These are phyloP conservation scores for Leishmania aethiopica DNA, from an alignment of 208 protist genomes.

Conservation along the genomic window DNA sequence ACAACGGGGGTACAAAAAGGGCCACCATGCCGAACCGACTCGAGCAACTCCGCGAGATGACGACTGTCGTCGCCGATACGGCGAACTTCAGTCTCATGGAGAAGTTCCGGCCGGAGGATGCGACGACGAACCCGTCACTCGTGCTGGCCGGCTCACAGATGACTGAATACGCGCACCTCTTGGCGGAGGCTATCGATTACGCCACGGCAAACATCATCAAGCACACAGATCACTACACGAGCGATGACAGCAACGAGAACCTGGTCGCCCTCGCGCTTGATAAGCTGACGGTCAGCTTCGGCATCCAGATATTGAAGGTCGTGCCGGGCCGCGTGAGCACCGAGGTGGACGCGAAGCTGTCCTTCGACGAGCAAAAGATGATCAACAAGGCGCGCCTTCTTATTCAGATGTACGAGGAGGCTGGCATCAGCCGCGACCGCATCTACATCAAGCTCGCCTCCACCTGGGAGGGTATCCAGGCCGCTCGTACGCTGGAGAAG, in stretches of 20 bases:
- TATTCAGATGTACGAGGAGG: constrained; percentile 95
- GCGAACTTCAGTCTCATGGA: constrained; percentile 95
- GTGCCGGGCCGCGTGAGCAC: constrained; percentile 97
- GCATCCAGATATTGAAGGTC: constrained; percentile 97
- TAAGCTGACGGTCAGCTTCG: constrained; percentile 97
- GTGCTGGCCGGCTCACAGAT: constrained; percentile 92
- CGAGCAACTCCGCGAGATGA: constrained; percentile 72
- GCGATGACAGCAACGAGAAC: constrained; percentile 39
- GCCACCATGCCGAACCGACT: constrained; percentile 62
- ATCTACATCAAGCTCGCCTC: constrained; percentile 98
- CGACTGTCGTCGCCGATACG: constrained; percentile 96
- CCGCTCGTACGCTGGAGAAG: constrained; percentile 91
- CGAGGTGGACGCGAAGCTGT: constrained; percentile 97
- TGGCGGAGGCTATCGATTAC: constrained; percentile 91
- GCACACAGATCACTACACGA: constrained; percentile 45
- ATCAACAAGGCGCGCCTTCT: constrained; percentile 94
- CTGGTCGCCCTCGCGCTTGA: constrained; percentile 75
- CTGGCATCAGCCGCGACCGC: constrained; percentile 89
- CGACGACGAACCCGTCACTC: constrained; percentile 98
- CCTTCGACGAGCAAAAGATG: constrained; percentile 94
- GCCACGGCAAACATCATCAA: constrained; percentile 75
- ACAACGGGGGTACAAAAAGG: too few species aligned
- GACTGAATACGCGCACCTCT: constrained; percentile 85
- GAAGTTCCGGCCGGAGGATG: constrained; percentile 95
- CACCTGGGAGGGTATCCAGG: constrained; percentile 98